Conservation (phyloP, 345 rosid species). For the Gossypium mustelinum region DNA sequence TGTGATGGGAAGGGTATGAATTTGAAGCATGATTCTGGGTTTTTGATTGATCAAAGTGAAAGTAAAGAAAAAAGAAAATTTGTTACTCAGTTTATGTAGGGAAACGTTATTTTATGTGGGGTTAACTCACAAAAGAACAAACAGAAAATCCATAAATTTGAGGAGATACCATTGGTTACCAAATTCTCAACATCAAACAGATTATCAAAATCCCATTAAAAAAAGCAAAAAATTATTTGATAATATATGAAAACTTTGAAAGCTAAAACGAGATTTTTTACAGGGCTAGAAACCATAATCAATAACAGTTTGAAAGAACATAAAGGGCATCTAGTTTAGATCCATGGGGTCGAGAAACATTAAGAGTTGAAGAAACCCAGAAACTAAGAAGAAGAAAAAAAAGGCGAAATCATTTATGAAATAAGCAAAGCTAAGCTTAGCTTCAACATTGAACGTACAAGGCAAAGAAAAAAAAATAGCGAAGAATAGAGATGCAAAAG, state of each 20-base stretch:
- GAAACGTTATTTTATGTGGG: conserved; percentile 48
- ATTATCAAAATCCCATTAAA: conserved; percentile 16
- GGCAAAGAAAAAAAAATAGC: not conserved
- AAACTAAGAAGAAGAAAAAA: not conserved
- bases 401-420: not conserved
- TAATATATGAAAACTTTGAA: conserved; percentile 3
- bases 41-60: conserved; percentile 31
- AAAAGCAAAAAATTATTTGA: conserved; percentile 15
- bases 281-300: not conserved
- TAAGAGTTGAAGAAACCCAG: not conserved
- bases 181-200: not conserved
- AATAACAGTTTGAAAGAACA: not conserved
- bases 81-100: conserved; percentile 12
- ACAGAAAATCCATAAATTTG: conserved; percentile 16
- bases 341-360: not conserved
- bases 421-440: too few relatives aligned
- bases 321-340: not conserved
- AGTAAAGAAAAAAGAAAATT: conserved; percentile 32
- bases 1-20: conserved; percentile 37
- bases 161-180: not conserved
- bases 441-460: not conserved
- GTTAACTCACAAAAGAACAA: conserved; percentile 12
- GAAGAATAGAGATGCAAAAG: too few relatives aligned
- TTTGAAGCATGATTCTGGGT: conserved; percentile 28
- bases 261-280: not conserved